phyloP scores from a whole-genome alignment of 192 early-diverging fungal species.

The Gamsiella multidivaricata region DNA sequence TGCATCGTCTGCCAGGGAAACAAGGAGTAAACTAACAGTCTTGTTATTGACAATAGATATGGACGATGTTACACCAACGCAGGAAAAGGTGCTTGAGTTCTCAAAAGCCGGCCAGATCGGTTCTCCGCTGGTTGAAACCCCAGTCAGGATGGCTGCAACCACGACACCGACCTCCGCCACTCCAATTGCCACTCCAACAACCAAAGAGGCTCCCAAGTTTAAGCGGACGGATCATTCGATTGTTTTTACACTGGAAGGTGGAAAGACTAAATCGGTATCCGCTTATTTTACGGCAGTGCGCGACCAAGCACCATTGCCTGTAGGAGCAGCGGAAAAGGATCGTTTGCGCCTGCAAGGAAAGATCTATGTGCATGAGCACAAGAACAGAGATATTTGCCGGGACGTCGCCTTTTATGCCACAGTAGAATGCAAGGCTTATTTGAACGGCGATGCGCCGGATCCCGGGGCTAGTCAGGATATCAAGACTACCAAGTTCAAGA shows the following conservation, averaged over 20 bases:
- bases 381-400: slow-evolving; percentile 83
- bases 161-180: slow-evolving; percentile 10
- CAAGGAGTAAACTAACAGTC: not conserved
- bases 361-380: slow-evolving; percentile 83
- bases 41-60: not conserved
- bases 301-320: slow-evolving; percentile 2
- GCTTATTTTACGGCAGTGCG: slow-evolving; percentile 66
- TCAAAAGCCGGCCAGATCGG: slow-evolving; percentile 10
- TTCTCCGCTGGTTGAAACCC: slow-evolving; percentile 35
- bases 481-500: not conserved
- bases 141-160: slow-evolving; percentile 16
- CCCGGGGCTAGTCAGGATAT: not conserved
- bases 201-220: slow-evolving; percentile 56
- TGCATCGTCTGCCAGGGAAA: too few species aligned
- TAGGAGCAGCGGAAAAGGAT: slow-evolving; percentile 25
- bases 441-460: not conserved
- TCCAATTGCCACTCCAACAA: slow-evolving; percentile 14
- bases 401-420: slow-evolving; percentile 70
- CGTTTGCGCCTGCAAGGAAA: slow-evolving; percentile 55
- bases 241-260: slow-evolving; percentile 75
- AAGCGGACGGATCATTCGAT: slow-evolving; percentile 71
- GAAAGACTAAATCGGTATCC: slow-evolving; percentile 71
- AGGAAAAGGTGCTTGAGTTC: slow-evolving; percentile 40
- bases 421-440: slow-evolving; percentile 47
- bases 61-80: slow-evolving; percentile 32